Evolutionary conservation across 2,329 filamentous ascomycete species (phyloP), one percentile per base, ranked within the genome.

Genomic region (Aspergillus vadensis): DNA sequence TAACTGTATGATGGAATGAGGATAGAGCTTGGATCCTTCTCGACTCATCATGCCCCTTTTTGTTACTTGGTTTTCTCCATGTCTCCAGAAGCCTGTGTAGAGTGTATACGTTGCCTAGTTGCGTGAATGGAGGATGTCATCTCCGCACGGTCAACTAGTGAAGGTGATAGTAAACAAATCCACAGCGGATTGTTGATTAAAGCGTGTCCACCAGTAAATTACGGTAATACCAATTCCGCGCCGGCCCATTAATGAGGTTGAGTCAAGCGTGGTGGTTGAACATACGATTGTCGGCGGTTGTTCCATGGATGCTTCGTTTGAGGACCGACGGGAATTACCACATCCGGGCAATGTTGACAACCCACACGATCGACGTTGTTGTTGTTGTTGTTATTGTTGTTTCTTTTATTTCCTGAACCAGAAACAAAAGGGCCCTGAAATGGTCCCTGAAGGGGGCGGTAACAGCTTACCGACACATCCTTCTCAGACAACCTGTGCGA

Each of bases 141-240:
- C 47, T 50, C 47, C 47, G 47, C 47, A 50, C 47, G 47, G 25
- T 50, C 30, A 36, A 36, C 32, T 15, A 36, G 10, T 36, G 32
- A 36, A 36, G 32, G 32, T 12, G 32, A 36, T 36, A 36, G 32
- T 36, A 36, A 36, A 36, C 32, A 27, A 50, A 50, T 50, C 47
- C 47, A 50, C 47, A n/a, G 47, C 25, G 47, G 47, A 50, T 50
- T 50, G 47, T 50, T 50, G 47, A 50, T 50, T 50, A 50, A 36
- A 50, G 41, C 15, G 47, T 30, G 25, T 30, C 47, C 47, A 50
- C 44, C 47, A n/a, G 47, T 50, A 50, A 50, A 32, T 50, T 50
- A 50, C 47, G 47, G 47, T 50, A 50, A 30, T 17, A 27, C 15
- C 25, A 32, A 50, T 50, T 30, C 25, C 27, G 5, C 47, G 8